Conservation (phyloP, 2,329 filamentous ascomycete genomes). For the Anisogramma anomala region DNA sequence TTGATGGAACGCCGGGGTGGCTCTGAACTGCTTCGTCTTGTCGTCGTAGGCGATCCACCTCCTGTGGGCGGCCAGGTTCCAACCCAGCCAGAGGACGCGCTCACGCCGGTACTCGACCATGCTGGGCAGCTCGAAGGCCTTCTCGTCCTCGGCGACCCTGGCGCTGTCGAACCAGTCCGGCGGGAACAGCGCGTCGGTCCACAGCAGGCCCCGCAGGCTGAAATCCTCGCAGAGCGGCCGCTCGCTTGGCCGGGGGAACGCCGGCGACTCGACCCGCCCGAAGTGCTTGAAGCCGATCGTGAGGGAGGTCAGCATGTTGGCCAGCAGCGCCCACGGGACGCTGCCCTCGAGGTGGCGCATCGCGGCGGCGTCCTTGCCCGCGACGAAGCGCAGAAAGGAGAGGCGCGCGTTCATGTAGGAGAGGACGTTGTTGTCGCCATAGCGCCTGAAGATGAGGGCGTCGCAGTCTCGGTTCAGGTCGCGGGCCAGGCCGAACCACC, state of each 20-base stretch:
- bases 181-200: slow-evolving; percentile 47
- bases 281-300: slow-evolving; percentile 18
- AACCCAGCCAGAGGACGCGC: slow-evolving; percentile 47
- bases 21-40: slow-evolving; percentile 27
- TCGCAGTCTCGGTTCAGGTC: slow-evolving; percentile 34
- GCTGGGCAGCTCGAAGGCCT: slow-evolving; percentile 49
- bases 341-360: slow-evolving; percentile 31
- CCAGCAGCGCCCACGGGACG: slow-evolving; percentile 30
- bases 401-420: slow-evolving; percentile 52
- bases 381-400: slow-evolving; percentile 43
- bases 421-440: slow-evolving; percentile 46
- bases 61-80: slow-evolving; percentile 30
- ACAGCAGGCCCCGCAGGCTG: slow-evolving; percentile 51
- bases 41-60: slow-evolving; percentile 37
- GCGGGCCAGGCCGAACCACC: slow-evolving; percentile 26
- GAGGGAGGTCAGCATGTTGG: slow-evolving; percentile 28
- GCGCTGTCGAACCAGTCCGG: slow-evolving; percentile 45
- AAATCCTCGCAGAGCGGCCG: slow-evolving; percentile 59
- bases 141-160: slow-evolving; percentile 55
- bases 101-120: slow-evolving; percentile 46
- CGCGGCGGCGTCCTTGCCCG: slow-evolving; percentile 29
- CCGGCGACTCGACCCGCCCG: slow-evolving; percentile 27
- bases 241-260: slow-evolving; percentile 37
- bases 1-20: slow-evolving; percentile 26
- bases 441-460: slow-evolving; percentile 35